Conservation (phyloP, 192 early-diverging fungal species). For the Mortierella claussenii region DNA sequence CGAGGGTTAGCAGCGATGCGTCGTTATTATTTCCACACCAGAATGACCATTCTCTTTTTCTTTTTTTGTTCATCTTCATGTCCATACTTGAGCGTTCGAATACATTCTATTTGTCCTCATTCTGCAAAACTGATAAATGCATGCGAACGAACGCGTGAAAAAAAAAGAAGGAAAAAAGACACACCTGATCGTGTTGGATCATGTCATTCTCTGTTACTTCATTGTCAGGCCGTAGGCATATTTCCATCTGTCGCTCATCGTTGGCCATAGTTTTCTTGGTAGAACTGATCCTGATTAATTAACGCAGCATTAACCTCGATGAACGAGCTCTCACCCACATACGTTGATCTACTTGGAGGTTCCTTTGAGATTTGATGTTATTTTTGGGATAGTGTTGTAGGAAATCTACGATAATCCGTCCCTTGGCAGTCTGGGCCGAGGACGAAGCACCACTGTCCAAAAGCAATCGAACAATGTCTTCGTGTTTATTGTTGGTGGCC, state of each 20-base stretch:
- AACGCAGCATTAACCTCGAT: not conserved
- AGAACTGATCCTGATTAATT: not conserved
- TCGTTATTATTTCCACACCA: no score
- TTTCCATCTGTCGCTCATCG: not conserved
- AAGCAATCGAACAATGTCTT: slow-evolving; percentile 75
- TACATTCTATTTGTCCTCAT: no score
- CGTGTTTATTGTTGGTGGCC: slow-evolving; percentile 86
- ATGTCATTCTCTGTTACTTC: slow-evolving; percentile 16
- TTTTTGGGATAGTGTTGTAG: slow-evolving; percentile 58
- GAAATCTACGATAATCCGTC: slow-evolving; percentile 80
- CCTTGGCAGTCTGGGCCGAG: slow-evolving; percentile 69
- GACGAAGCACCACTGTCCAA: slow-evolving; percentile 82
- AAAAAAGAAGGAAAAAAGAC: not conserved
- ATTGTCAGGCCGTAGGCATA: not conserved
- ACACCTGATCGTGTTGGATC: slow-evolving; percentile 23
- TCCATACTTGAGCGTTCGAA: no score
- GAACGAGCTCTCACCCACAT: not conserved
- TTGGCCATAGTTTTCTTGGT: slow-evolving; percentile 8
- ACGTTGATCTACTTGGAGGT: slow-evolving; percentile 15
- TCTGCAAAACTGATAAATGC: no score
- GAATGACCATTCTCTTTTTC: not conserved
- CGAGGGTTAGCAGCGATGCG: no score
- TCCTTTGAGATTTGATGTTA: slow-evolving; percentile 58
- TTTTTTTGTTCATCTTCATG: not conserved
- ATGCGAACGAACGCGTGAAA: no score